Evolutionary conservation across 2,329 filamentous ascomycete species (phyloP), one percentile per base, ranked within the genome.

Genomic region (Bisporella sp.): DNA sequence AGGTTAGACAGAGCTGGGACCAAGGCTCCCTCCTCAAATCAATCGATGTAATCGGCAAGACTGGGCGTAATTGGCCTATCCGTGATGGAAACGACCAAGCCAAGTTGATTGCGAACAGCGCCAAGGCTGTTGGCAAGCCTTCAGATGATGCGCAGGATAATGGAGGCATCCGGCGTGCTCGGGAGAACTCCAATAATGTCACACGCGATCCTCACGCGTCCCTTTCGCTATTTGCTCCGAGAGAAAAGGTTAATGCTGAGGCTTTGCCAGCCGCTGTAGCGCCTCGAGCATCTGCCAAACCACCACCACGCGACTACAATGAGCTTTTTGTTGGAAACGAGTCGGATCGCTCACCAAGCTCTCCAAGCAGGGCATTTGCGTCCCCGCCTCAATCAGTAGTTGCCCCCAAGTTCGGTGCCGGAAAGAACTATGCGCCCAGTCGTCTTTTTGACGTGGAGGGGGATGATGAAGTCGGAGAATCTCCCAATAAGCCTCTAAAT

Each of bases 11-110:
- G 59, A 89, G 86, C 67, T 99, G 93, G 93, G 93, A 99, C 67
- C 93, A 99, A 69, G 91, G 84, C 54, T 86, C 89, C 48, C 79
- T 99, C 40, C 79, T 99, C 59, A 97, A 93, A 73, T 86, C 95
- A 68, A 79, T 96, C 57, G 91, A 96, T 55, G 84, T 96, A 50
- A 97, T 99, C 68, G 92, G 93, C 62, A 85, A 84, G 65, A 85
- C 86, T 48, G 89, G 88, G 50, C 87, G 86, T 67, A 95, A 93
- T 71, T 99, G 93, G 93, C 93, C 93, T 49, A 95, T 99, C 65
- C 82, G 83, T 59, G 90, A 96, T 66, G 87, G 85, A 65, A 81
- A 81, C 62, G 90, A 96, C 48, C 91, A 97, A 72, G 77, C 85
- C 59, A 84, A 82, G 62, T 73, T 96, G 62, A 88, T 96, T 61